phyloP scores from a whole-genome alignment of 2,329 filamentous ascomycete genomes.

The Clonostachys rosea region DNA sequence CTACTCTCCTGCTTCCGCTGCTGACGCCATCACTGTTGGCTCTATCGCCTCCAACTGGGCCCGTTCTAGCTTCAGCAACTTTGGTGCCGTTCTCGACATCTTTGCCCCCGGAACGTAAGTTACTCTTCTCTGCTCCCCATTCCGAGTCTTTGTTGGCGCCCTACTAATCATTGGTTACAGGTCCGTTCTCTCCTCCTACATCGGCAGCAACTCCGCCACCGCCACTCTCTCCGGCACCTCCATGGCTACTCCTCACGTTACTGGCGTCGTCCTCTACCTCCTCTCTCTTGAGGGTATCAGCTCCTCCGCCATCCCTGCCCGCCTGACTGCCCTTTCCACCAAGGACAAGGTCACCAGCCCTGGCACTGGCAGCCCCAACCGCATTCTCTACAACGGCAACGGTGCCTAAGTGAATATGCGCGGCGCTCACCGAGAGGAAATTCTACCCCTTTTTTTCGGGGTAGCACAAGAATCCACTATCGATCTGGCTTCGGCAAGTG shows the following conservation, averaged over 20 bases:
- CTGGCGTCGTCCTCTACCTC: conserved; percentile 45
- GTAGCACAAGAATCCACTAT: too few species aligned
- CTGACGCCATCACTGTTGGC: conserved; percentile 46
- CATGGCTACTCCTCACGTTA: conserved; percentile 59
- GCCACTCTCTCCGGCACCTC: conserved; percentile 53
- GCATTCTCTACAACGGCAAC: conserved; percentile 43
- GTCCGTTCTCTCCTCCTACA: conserved; percentile 42
- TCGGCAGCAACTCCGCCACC: conserved; percentile 32
- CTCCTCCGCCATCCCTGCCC: conserved; percentile 26
- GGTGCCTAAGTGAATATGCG: background rate
- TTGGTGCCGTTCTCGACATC: conserved; percentile 39
- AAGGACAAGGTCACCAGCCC: conserved; percentile 31
- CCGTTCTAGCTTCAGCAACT: conserved; percentile 44
- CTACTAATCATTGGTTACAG: conserved; percentile 11
- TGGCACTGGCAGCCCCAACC: conserved; percentile 36
- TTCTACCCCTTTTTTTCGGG: too few species aligned
- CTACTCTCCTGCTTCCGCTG: conserved; percentile 41
- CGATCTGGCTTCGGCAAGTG: too few species aligned
- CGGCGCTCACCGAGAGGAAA: background rate
- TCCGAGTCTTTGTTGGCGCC: conserved; percentile 34
- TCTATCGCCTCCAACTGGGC: conserved; percentile 33
- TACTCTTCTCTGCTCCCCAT: conserved; percentile 38
- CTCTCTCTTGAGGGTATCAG: conserved; percentile 32
- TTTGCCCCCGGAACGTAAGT: conserved; percentile 42
- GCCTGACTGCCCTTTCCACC: conserved; percentile 34